Evolutionary conservation across 768 basidiomycete species (phyloP).

Genomic region (Agaricus sinodeliciosus): DNA sequence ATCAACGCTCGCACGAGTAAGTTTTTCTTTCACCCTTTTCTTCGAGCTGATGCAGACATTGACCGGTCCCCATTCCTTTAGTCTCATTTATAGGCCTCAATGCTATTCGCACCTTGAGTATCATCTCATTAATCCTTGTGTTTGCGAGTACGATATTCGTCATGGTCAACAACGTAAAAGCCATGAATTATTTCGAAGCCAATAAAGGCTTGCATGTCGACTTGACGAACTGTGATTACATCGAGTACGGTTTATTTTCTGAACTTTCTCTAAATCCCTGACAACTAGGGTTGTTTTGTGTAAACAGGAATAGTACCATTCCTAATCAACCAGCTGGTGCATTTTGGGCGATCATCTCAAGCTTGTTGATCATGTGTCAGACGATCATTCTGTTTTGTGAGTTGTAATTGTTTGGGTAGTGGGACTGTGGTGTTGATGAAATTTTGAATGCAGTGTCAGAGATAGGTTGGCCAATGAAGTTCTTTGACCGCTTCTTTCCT

Average conservation of each 20-base stretch:
- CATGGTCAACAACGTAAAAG: conserved; percentile 70
- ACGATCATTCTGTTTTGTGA: conserved; percentile 63
- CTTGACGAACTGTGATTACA: conserved; percentile 67
- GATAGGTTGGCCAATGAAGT: conserved; percentile 64
- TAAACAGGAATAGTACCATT: conserved; percentile 68
- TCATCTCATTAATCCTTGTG: conserved; percentile 74
- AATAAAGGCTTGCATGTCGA: conserved; percentile 25
- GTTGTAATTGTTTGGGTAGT: conserved; percentile 16
- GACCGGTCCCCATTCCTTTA: conserved; percentile 11
- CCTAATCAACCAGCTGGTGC: conserved; percentile 89
- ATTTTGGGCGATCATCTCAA: conserved; percentile 87
- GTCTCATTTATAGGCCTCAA: conserved; percentile 72
- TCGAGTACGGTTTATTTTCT: conserved; percentile 40
- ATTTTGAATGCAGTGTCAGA: conserved; percentile 48
- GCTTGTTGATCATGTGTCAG: conserved; percentile 81
- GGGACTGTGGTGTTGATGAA: not conserved
- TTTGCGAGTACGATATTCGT: conserved; percentile 71
- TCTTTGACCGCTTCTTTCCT: conserved; percentile 88
- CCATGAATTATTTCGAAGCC: conserved; percentile 59
- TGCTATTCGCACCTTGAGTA: conserved; percentile 63
- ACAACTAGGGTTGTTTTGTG: not conserved
- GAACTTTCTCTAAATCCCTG: not conserved
- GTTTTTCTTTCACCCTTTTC: not conserved
- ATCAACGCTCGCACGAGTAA: conserved; percentile 3
- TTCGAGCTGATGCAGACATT: not conserved